These are phyloP conservation scores for Encephalitozoon romaleae DNA, from an alignment of 371 early-diverging fungal genomes.

Conservation along the genomic window DNA sequence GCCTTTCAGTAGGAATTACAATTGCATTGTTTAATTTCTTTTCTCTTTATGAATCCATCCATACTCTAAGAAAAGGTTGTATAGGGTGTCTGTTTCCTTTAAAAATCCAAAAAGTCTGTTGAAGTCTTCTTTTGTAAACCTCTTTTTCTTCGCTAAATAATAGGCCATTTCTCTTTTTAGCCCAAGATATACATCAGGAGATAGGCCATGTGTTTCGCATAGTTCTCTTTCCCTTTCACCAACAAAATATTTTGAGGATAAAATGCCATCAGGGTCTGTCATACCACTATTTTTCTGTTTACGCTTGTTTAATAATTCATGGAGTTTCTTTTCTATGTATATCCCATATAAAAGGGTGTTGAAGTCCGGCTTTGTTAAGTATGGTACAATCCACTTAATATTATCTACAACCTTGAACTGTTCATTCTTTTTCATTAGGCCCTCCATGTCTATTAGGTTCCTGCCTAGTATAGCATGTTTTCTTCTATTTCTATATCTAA, in stretches of 20 bases:
- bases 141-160: background rate
- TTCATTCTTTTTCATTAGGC: slow-evolving; percentile 69
- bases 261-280: background rate
- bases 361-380: slow-evolving; percentile 72
- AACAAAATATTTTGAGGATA: background rate
- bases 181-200: background rate
- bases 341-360: slow-evolving; percentile 69
- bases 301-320: background rate
- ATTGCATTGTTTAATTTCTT: background rate
- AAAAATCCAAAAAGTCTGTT: background rate
- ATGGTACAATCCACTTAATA: slow-evolving; percentile 74
- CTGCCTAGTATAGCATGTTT: slow-evolving; percentile 76
- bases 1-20: slow-evolving; percentile 33
- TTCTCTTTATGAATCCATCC: background rate
- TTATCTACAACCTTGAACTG: slow-evolving; percentile 74
- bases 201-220: background rate
- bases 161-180: background rate
- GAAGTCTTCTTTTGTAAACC: background rate
- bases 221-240: background rate
- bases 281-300: background rate
- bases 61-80: background rate
- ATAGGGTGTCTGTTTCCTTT: background rate
- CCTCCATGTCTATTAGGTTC: slow-evolving; percentile 71
- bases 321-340: slow-evolving; percentile 17
- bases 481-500: slow-evolving; percentile 72